Conservation (phyloP, 2,329 filamentous ascomycete genomes). For the Sclerotinia minor region DNA sequence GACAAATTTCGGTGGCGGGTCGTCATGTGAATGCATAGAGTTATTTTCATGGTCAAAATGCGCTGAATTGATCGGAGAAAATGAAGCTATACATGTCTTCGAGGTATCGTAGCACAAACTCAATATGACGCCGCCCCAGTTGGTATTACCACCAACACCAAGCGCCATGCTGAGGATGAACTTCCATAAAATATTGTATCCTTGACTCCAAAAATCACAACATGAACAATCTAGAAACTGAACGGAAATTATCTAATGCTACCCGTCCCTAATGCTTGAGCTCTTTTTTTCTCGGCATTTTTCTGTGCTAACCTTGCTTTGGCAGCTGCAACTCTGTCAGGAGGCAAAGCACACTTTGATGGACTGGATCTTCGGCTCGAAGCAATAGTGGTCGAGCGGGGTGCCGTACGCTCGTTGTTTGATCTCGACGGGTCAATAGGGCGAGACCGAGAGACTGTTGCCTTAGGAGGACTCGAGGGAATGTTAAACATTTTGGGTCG, state of each 20-base stretch:
- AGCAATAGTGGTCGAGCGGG: conserved; percentile 23
- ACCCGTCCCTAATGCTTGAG: conserved; percentile 27
- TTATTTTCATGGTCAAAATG: not conserved
- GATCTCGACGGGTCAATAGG: conserved; percentile 28
- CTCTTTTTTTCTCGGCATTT: conserved; percentile 37
- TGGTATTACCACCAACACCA: conserved; percentile 16
- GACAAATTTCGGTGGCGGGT: not conserved
- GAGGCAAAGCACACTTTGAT: conserved; percentile 36
- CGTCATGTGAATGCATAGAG: not conserved
- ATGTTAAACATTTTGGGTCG: conserved; percentile 39
- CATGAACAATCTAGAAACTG: not conserved
- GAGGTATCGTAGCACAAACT: conserved; percentile 16
- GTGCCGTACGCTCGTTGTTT: conserved; percentile 25
- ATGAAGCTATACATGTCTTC: conserved; percentile 19
- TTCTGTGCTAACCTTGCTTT: conserved; percentile 41
- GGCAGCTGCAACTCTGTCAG: conserved; percentile 42
- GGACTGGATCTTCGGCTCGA: conserved; percentile 33
- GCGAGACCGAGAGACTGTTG: conserved; percentile 30
- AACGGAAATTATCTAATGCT: conserved; percentile 16
- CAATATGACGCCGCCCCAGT: conserved; percentile 13
- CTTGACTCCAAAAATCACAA: not conserved
- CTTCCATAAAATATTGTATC: not conserved
- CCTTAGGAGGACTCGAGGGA: conserved; percentile 38
- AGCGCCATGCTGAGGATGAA: conserved; percentile 21
- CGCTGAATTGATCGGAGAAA: not conserved